Conservation (phyloP, 179 eudicot genomes). For the Camellia oleifera region DNA sequence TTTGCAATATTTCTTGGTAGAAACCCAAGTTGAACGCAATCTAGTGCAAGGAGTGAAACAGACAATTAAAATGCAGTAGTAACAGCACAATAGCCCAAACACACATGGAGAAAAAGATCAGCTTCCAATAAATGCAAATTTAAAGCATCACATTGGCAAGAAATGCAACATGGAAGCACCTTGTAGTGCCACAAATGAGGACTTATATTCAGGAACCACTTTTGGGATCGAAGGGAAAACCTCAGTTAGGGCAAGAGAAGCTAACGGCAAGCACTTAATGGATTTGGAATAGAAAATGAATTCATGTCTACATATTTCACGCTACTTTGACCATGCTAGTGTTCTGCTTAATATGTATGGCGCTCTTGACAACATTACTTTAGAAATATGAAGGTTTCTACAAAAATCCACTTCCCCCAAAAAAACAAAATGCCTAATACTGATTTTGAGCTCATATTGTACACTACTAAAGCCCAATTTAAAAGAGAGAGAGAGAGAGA, state of each 20-base stretch:
- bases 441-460: not conserved
- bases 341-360: not conserved
- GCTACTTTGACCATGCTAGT: not conserved
- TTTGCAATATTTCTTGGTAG: slow-evolving; percentile 72
- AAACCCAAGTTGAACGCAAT: slow-evolving; percentile 82
- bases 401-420: not conserved
- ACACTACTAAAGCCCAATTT: not conserved
- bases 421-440: not conserved
- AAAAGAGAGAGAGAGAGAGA: no score
- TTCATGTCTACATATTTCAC: not conserved
- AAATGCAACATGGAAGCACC: not conserved
- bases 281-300: not conserved
- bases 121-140: not conserved
- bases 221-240: not conserved
- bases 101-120: not conserved
- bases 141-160: not conserved
- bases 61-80: slow-evolving; percentile 2
- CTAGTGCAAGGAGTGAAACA: slow-evolving; percentile 34
- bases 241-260: not conserved
- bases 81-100: not conserved
- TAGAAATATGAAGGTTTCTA: not conserved
- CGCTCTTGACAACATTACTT: not conserved
- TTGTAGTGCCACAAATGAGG: not conserved
- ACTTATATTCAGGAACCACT: not conserved
- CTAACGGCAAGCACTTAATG: not conserved